phyloP scores from a whole-genome alignment of 2,329 filamentous ascomycete genomes.

The Venturia pyrina region DNA sequence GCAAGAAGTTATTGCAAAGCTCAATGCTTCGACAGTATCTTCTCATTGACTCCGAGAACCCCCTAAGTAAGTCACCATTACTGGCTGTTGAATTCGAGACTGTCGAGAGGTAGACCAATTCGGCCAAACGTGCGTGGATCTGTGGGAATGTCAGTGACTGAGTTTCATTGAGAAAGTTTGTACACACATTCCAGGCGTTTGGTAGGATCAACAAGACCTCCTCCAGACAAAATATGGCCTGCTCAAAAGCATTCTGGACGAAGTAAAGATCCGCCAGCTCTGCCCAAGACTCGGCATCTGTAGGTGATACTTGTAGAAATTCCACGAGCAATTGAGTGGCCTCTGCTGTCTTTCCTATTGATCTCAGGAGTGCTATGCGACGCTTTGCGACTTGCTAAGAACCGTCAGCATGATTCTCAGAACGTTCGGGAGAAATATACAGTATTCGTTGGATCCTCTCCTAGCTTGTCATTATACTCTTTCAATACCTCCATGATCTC shows the following conservation, averaged over 20 bases:
- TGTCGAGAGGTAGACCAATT: constrained; percentile 65
- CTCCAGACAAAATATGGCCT: constrained; percentile 81
- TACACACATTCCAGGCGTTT: constrained; percentile 86
- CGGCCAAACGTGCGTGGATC: constrained; percentile 80
- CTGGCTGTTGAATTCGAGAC: constrained; percentile 22
- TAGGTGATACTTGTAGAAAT: constrained; percentile 74
- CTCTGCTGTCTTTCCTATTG: constrained; percentile 58
- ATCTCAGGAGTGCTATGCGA: constrained; percentile 67
- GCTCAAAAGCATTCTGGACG: constrained; percentile 64
- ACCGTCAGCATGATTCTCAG: not conserved
- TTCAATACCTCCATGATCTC: constrained; percentile 61
- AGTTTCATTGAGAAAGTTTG: constrained; percentile 14
- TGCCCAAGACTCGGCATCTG: constrained; percentile 86
- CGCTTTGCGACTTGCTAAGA: constrained; percentile 72
- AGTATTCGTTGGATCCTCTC: constrained; percentile 67
- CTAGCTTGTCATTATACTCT: constrained; percentile 67
- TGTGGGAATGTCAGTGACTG: constrained; percentile 26
- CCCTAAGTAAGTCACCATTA: constrained; percentile 27
- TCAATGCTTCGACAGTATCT: constrained; percentile 87
- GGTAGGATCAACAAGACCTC: constrained; percentile 80
- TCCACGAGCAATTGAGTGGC: constrained; percentile 64
- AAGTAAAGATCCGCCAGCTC: constrained; percentile 85
- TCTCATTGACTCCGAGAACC: constrained; percentile 64
- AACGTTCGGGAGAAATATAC: constrained; percentile 40
- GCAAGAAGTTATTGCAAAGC: constrained; percentile 83